phyloP scores from a whole-genome alignment of 148 eudicot genomes.

The Camellia sinensis region DNA sequence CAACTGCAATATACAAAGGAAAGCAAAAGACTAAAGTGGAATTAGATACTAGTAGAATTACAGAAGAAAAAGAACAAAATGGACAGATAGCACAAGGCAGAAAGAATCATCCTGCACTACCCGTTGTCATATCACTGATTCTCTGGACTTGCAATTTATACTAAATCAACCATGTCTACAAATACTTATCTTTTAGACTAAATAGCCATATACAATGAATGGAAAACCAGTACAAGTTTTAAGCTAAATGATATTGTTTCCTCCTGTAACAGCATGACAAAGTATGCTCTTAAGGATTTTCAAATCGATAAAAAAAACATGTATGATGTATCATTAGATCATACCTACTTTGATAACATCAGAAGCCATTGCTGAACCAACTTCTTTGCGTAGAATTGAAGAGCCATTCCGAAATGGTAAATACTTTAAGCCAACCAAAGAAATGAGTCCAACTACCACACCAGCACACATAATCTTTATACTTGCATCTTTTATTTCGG shows the following conservation, averaged over 20 bases:
- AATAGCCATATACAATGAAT: neutral
- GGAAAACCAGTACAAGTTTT: neutral
- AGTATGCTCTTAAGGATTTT: neutral
- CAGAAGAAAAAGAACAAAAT: neutral
- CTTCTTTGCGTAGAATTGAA: conserved; percentile 33
- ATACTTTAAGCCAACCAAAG: conserved; percentile 66
- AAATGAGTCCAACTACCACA: conserved; percentile 73
- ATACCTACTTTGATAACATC: conserved; percentile 79
- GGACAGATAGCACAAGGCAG: neutral
- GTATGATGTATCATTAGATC: conserved; percentile 15
- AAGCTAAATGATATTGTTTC: neutral
- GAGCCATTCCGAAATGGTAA: conserved; percentile 45
- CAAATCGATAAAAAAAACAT: neutral
- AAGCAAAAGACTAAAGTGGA: neutral
- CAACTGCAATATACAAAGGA: neutral
- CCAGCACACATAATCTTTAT: conserved; percentile 89
- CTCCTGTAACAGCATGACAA: neutral
- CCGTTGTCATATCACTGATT: too few species aligned
- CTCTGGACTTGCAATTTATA: conserved; percentile 1
- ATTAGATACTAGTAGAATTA: neutral
- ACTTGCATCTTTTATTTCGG: conserved; percentile 73
- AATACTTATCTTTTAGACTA: neutral
- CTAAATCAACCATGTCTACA: neutral
- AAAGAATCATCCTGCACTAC: too few species aligned
- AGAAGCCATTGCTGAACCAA: conserved; percentile 64